Percentiles rank a stretch among this genome's conserved stretches.
Evolutionary conservation across 2,329 filamentous ascomycete species (phyloP).

Genomic region (Harringtonia aguacate): DNA sequence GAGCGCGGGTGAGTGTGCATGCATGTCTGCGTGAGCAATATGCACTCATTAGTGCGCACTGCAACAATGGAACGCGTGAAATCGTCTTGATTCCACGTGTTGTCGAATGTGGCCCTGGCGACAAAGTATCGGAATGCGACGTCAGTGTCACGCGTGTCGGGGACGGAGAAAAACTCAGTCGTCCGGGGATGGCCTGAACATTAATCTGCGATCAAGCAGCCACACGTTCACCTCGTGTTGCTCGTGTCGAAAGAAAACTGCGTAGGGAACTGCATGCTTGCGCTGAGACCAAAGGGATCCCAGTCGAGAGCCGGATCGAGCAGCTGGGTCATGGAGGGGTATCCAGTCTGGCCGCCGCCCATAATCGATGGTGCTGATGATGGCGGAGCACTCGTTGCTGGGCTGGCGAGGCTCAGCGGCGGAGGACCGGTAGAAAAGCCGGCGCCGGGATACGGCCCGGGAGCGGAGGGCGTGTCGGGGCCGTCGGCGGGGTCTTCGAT

Average conservation of each 20-base stretch:
- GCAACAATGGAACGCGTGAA: no score
- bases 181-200: no score
- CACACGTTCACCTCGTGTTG: conserved; percentile 35
- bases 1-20: no score
- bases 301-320: conserved; percentile 79
- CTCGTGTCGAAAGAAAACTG: conserved; percentile 65
- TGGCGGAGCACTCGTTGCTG: conserved; percentile 12
- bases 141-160: no score
- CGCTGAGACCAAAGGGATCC: conserved; percentile 86
- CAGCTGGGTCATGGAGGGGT: conserved; percentile 52
- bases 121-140: no score
- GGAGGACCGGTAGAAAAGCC: conserved; percentile 38
- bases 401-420: conserved; percentile 28
- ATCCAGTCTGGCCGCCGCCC: conserved; percentile 43
- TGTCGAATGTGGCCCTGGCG: no score
- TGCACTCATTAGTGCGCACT: no score
- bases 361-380: conserved; percentile 10
- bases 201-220: no score
- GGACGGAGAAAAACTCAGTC: no score
- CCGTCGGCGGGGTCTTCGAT: conserved; percentile 66
- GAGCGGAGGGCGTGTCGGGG: conserved; percentile 50
- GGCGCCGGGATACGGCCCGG: conserved; percentile 52
- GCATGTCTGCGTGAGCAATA: no score
- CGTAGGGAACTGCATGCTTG: conserved; percentile 89
- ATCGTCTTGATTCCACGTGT: no score